Evolutionary conservation across 1,284 basidiomycete genomes (phyloP), one percentile per base, ranked within the genome.

Genomic region (Marasmius fiardii): DNA sequence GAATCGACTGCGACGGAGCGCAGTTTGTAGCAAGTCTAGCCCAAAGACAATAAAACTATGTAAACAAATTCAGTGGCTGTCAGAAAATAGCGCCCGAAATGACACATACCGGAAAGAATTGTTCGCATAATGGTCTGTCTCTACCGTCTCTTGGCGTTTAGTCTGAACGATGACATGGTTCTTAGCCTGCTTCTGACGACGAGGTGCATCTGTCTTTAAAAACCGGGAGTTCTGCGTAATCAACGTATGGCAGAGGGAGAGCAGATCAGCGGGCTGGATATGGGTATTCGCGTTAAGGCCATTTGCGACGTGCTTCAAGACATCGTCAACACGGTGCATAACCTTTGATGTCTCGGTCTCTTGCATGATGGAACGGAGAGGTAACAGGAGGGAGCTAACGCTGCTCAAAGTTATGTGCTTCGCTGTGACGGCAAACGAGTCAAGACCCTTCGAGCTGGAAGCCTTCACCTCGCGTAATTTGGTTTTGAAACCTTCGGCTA

Each of bases 221-320:
- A 96, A 97, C 47, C 82, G 80, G 48, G 93, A 89, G 67, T 98
- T 98, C 65, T 95, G 92, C 59, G 82, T 92, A 71, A 99, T 87
- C 34, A 99, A 79, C 0, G 93, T 92, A 65, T 95, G 88, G 66
- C 93, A 98, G 7, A 99, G 78, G 23, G 86, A 81, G 43, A 99
- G 77, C 23, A 97, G 73, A 57, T 92, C 90, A 10, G 77, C 68
- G 0, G 92, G 83, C 26, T 78, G 74, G 37, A 99, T 76, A 59
- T 88, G 82, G 18, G 76, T 68, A 68, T 98, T 99, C 43, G 85
- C 79, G 60, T 96, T 95, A 18, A 99, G 76, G 26, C 96, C 95
- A 28, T 83, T 77, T 1, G 94, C 83, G 54, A 98, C 81, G 31
- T 94, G 83, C 53, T 88, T 86, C 41, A 99, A 75, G 1, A 92